These are phyloP conservation scores for Przewalskia tangutica DNA, from an alignment of 257 asterid species.

Conservation along the genomic window DNA sequence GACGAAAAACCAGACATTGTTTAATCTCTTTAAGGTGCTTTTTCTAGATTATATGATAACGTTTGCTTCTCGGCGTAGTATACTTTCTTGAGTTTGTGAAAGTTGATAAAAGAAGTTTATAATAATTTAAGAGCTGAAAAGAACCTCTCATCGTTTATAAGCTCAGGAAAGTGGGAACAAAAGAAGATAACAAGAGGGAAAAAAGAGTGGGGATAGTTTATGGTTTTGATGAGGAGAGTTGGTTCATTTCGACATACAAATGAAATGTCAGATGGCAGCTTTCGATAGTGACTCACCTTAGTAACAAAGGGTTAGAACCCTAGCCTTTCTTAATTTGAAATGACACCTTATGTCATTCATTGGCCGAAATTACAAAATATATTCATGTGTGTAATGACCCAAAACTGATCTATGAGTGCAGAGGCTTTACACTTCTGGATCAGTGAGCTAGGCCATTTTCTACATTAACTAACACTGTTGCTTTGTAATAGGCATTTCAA, in stretches of 20 bases:
- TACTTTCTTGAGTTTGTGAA: conserved; percentile 3
- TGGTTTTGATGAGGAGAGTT: neutral
- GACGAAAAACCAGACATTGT: conserved; percentile 79
- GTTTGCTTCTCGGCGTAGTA: neutral
- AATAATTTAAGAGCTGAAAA: neutral
- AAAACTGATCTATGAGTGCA: neutral
- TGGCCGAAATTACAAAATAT: neutral
- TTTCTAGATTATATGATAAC: conserved; percentile 1
- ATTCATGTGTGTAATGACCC: neutral
- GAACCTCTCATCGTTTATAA: neutral
- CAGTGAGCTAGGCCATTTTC: neutral
- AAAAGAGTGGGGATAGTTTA: neutral
- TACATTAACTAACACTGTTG: neutral
- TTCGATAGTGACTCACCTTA: neutral
- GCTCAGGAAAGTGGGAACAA: neutral
- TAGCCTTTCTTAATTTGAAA: neutral
- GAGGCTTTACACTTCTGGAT: neutral
- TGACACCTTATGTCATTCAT: neutral
- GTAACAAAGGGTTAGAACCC: neutral
- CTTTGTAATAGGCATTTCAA: conserved; percentile 34
- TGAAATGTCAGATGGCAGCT: neutral
- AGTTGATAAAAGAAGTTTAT: neutral
- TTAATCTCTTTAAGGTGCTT: conserved; percentile 83
- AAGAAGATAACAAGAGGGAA: neutral
- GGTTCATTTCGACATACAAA: neutral